Evolutionary conservation across 768 basidiomycete species (phyloP).

Genomic region (Kockovaella imperatae): DNA sequence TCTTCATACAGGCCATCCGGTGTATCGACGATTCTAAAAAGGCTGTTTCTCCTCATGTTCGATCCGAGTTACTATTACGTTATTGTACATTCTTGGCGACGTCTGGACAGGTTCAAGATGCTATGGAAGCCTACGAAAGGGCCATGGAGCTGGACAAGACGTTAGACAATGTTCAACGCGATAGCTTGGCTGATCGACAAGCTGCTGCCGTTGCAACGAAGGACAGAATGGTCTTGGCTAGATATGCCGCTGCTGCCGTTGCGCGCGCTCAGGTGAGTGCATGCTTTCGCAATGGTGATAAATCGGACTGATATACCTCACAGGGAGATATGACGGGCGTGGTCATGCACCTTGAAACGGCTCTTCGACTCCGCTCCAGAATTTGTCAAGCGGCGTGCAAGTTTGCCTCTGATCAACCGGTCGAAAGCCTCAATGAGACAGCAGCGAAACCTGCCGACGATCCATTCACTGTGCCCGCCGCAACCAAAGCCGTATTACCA

Average conservation of each 20-base stretch:
- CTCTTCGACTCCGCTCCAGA: slow-evolving; percentile 50
- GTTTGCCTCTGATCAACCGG: slow-evolving; percentile 50
- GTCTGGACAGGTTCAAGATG: slow-evolving; percentile 51
- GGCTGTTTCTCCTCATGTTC: slow-evolving; percentile 31
- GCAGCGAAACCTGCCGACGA: slow-evolving; percentile 59
- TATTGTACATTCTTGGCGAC: slow-evolving; percentile 61
- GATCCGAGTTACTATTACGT: slow-evolving; percentile 55
- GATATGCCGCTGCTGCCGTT: slow-evolving; percentile 60
- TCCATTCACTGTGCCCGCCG: not conserved
- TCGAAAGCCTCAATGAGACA: slow-evolving; percentile 72
- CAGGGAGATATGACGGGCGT: slow-evolving; percentile 42
- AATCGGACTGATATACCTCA: too few relatives aligned
- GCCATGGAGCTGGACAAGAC: too few relatives aligned
- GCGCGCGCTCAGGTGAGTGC: slow-evolving; percentile 15
- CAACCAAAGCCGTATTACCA: too few relatives aligned
- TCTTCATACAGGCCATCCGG: slow-evolving; percentile 50
- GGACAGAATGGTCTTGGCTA: slow-evolving; percentile 15
- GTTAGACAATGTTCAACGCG: too few relatives aligned
- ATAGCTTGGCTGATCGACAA: too few relatives aligned
- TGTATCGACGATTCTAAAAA: slow-evolving; percentile 5
- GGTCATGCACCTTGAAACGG: slow-evolving; percentile 57
- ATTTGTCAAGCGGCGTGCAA: not conserved
- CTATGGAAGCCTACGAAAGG: not conserved
- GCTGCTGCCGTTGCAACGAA: too few relatives aligned
- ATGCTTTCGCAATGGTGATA: not conserved